Percentiles rank a stretch among this genome's conserved stretches.
These are phyloP conservation scores for Diaporthe velutina DNA, from an alignment of 2,329 filamentous ascomycete species.

Conservation along the genomic window DNA sequence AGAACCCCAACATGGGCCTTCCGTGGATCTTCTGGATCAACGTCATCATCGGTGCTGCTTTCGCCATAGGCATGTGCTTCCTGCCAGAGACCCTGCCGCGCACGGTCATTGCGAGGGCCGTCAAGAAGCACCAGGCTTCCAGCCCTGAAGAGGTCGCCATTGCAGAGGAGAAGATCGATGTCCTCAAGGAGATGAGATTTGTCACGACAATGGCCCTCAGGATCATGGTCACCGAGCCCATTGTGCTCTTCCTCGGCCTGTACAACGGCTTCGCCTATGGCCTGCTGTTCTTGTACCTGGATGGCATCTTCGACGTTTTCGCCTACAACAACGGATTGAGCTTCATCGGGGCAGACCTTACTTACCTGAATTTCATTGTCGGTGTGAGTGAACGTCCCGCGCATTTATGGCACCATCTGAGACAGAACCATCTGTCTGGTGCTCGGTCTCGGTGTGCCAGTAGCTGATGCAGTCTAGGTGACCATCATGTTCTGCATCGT, in stretches of 20 bases:
- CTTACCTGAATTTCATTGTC: slow-evolving; percentile 58
- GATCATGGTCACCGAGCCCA: slow-evolving; percentile 57
- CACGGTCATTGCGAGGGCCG: slow-evolving; percentile 52
- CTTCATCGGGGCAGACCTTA: slow-evolving; percentile 54
- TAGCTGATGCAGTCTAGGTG: slow-evolving; percentile 11
- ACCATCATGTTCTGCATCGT: slow-evolving; percentile 55
- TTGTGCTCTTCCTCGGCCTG: slow-evolving; percentile 54
- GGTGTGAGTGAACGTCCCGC: slow-evolving; percentile 46
- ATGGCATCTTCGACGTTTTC: slow-evolving; percentile 58
- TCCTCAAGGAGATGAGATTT: slow-evolving; percentile 54
- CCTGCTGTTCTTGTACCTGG: slow-evolving; percentile 56
- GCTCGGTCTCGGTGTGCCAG: background rate
- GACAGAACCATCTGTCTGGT: background rate
- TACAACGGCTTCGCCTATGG: slow-evolving; percentile 59
- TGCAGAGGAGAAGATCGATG: slow-evolving; percentile 50
- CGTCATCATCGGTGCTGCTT: slow-evolving; percentile 54
- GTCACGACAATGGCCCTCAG: slow-evolving; percentile 56
- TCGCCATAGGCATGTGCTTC: slow-evolving; percentile 51
- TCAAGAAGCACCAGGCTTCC: slow-evolving; percentile 47
- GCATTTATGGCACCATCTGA: background rate
- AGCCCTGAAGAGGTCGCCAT: slow-evolving; percentile 49
- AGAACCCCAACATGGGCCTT: slow-evolving; percentile 51
- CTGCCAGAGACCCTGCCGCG: slow-evolving; percentile 56
- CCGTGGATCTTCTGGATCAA: slow-evolving; percentile 58
- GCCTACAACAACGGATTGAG: slow-evolving; percentile 56